A percentile compares a stretch with the other conserved stretches of the same genome.
phyloP scores from a whole-genome alignment of 108 stramenopile species.

The Halocafeteria seosinensis region DNA sequence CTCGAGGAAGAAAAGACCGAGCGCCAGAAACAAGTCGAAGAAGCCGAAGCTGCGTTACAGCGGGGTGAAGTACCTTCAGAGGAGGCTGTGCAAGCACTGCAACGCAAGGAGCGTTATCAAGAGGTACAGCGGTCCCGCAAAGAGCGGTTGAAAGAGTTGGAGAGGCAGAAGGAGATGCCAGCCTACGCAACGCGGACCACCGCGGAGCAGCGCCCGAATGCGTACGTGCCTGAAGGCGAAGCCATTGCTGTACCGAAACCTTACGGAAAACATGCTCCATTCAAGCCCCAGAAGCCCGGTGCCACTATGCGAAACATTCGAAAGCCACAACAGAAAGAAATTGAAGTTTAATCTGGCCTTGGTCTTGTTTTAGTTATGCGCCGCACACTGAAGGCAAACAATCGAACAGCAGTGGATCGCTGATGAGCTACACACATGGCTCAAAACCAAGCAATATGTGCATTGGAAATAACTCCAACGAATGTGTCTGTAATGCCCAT shows the following conservation, averaged over 20 bases:
- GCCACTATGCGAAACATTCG: constrained; percentile 41
- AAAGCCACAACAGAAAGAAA: constrained; percentile 21
- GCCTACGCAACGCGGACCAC: constrained; percentile 20
- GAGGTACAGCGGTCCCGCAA: neutral
- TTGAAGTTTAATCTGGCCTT: constrained; percentile 48
- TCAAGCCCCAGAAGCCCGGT: constrained; percentile 37
- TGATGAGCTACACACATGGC: no score
- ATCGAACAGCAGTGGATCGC: no score
- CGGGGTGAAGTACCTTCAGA: constrained; percentile 32
- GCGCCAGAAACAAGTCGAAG: constrained; percentile 21
- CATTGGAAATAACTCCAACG: no score
- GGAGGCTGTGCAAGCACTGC: constrained; percentile 23
- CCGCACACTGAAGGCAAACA: no score
- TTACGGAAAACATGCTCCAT: constrained; percentile 40
- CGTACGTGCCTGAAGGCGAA: constrained; percentile 45
- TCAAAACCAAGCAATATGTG: no score
- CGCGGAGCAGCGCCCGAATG: constrained; percentile 46
- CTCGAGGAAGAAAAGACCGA: constrained; percentile 40
- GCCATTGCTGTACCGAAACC: constrained; percentile 45
- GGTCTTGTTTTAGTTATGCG: no score
- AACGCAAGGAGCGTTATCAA: constrained; percentile 13
- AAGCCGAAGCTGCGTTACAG: constrained; percentile 14
- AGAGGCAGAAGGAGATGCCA: neutral
- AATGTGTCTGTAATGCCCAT: no score
- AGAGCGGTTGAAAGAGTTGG: neutral